Conservation (phyloP, 257 asterid species). For the Lantana camara region DNA sequence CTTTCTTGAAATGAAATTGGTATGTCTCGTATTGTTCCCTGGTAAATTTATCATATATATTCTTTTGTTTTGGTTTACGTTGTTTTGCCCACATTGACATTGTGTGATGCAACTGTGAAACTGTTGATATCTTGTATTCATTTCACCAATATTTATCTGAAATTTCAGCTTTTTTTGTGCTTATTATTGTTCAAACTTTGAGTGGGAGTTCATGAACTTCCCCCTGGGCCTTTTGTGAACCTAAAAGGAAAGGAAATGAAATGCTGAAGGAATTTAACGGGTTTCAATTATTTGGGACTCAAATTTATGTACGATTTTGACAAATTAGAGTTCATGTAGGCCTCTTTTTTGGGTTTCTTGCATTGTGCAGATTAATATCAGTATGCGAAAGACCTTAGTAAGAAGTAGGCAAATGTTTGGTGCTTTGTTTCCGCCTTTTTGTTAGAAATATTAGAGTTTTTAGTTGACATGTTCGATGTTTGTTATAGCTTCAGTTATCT, state of each 20-base stretch:
- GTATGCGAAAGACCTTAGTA: slow-evolving; percentile 32
- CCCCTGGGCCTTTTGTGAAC: too few relatives aligned
- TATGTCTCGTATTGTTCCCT: too few relatives aligned
- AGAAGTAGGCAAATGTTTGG: slow-evolving; percentile 38
- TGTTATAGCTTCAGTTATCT: slow-evolving; percentile 35
- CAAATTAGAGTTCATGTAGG: not conserved
- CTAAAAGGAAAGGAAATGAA: too few relatives aligned
- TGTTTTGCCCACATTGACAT: too few relatives aligned
- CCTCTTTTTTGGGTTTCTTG: slow-evolving; percentile 24
- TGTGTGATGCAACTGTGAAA: slow-evolving; percentile 17
- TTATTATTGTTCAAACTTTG: too few relatives aligned
- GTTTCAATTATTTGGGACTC: too few relatives aligned
- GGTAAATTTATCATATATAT: too few relatives aligned
- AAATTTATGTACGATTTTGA: too few relatives aligned
- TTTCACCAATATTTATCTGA: slow-evolving; percentile 26
- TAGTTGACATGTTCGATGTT: too few relatives aligned
- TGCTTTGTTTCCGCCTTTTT: slow-evolving; percentile 34
- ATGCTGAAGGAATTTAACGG: too few relatives aligned
- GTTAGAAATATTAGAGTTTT: slow-evolving; percentile 34
- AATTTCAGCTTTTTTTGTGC: too few relatives aligned
- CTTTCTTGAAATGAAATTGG: slow-evolving; percentile 16
- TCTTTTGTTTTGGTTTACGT: not conserved
- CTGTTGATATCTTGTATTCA: not conserved
- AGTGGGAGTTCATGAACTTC: too few relatives aligned
- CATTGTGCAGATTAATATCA: slow-evolving; percentile 30